Evolutionary conservation across 2,329 filamentous ascomycete species (phyloP), one percentile per base, ranked within the genome.

Genomic region (Elsinoe arachidis): DNA sequence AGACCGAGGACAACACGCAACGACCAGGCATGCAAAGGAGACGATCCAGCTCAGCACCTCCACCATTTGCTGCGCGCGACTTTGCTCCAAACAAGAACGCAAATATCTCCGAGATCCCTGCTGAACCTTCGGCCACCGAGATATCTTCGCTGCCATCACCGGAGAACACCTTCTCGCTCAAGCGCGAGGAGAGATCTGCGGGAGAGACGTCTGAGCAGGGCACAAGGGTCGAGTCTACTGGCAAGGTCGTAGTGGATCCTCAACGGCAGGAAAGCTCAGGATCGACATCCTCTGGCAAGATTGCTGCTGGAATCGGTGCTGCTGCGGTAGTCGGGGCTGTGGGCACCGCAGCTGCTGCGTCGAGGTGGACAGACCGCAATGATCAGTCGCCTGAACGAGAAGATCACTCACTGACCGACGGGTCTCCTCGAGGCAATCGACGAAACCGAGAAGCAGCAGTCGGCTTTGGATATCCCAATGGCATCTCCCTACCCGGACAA

Each of bases 371-470:
- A 15, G 33, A 39, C 15, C 33, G 49, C 19, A 34, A 39, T 5
- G 34, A 15, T 15, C 15, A 14, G 5, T 53, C 49, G 10, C 35
- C 49, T 5, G 49, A 53, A 15, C 49, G 33, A 9, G 9, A 34
- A 1, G 33, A 53, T 12, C 33, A 53, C 21, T 14, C 15, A 23
- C 6, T 2, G 3, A 17, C 6, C 4, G 41, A 46, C 14, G 49
- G 30, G 12, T 53, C 49, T 37, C 49, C 49, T 7, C 11, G 33
- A 35, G 26, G 26, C 5, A 53, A 53, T 26, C 49, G 49, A 2
- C 19, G 54, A 11, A 56, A 56, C 17, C 54, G 54, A 15, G 54
- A 56, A 38, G 54, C 54, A 15, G 54, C 54, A 47, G 41, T 56
- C 12, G 54, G 54, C 11, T 46, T 56, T 26, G 54, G 54, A 7